These are phyloP conservation scores for Volvox carteri DNA, from an alignment of 163 green algal genomes.

Conservation along the genomic window DNA sequence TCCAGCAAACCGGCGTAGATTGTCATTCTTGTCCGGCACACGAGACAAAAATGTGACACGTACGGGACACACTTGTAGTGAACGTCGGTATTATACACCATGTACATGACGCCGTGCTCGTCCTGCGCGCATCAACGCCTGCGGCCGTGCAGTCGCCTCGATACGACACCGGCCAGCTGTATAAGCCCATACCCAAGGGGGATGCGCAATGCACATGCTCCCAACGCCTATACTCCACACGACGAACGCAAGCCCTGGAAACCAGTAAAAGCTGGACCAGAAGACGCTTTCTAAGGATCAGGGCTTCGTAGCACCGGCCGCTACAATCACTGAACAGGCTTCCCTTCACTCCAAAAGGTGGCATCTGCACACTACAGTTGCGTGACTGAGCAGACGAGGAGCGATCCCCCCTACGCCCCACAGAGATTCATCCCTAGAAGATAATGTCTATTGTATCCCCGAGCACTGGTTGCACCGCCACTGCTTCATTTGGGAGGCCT, in stretches of 20 bases:
- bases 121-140: neutral
- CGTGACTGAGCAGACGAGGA: too few species aligned
- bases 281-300: neutral
- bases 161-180: neutral
- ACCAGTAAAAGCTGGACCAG: neutral
- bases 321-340: neutral
- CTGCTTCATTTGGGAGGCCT: conserved; percentile 75
- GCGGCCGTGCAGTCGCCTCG: neutral
- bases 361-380: neutral
- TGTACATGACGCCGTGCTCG: neutral
- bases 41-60: neutral
- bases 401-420: neutral
- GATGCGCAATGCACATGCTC: neutral
- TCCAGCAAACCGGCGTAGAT: neutral
- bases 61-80: neutral
- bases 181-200: neutral
- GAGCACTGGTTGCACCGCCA: conserved; percentile 82
- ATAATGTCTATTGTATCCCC: conserved; percentile 4
- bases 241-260: neutral
- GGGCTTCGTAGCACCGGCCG: neutral
- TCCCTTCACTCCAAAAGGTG: neutral
- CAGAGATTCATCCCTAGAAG: neutral
- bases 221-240: neutral
- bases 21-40: neutral
- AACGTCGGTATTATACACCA: neutral